Evolutionary conservation across 305 asterid species (phyloP), one percentile per base, ranked within the genome.

Genomic region (Plantago coronopus): DNA sequence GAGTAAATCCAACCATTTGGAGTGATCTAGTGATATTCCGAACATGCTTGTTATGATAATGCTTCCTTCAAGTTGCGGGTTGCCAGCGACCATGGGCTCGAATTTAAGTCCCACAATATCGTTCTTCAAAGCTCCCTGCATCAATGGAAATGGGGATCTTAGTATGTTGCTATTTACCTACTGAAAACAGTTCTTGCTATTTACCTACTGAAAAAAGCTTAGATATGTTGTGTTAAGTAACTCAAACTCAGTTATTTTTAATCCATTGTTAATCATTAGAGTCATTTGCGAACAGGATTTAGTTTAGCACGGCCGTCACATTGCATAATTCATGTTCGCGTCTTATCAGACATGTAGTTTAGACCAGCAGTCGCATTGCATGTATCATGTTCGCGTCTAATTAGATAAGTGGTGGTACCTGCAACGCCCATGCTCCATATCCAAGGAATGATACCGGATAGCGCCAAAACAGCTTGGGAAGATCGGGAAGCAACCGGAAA

Each of bases 1-100:
- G 2, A 69, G 59, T 29, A 87, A 72, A 69, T 90, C 97, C 95
- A 91, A 87, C 97, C 97, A 90, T 61, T 90, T 90, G 23, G 97
- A 90, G 44, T 85, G 91, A 64, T 79, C 76, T 29, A 83, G 34
- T 0, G 89, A 61, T 48, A 90, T 60, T 29, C 85, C 68, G 17
- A 83, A 85, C 88, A 89, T 77, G 22, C 75, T 70, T 10, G 21
- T 65, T 21, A 90, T 44, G 13, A 87, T 80, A 31, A 84, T 70
- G 44, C 80, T 95, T 15, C 97, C 97, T 17, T 37, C 76, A 25
- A 90, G 69, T 50, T 80, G 83, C 3, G 87, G 83, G 27, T 75
- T 80, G 0, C 96, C 95, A 0, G 95, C 84, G 5, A 77, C 2
- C 4, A 87, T 77, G 15, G 96, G 95, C 9, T 90, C 97, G 9